Conservation (phyloP, 345 rosid species). For the Populus simonii region DNA sequence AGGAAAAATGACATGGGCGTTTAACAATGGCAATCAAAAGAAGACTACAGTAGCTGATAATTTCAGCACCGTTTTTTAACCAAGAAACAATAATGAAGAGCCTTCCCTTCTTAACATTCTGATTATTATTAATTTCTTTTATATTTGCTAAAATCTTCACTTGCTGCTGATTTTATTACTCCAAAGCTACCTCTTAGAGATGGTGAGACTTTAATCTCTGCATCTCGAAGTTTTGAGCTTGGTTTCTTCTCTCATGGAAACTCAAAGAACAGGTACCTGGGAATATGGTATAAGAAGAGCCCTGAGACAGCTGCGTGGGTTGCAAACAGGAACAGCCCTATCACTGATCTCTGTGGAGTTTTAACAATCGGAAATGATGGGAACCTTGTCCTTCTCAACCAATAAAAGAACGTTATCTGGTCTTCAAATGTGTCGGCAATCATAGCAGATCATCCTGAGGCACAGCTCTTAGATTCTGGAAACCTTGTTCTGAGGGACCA, state of each 20-base stretch:
- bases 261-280: constrained; percentile 6
- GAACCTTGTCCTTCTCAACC: neutral
- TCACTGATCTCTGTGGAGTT: neutral
- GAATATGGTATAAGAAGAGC: constrained; percentile 12
- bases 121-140: no score
- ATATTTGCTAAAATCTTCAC: neutral
- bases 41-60: no score
- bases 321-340: constrained; percentile 9
- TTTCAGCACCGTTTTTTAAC: no score
- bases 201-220: constrained; percentile 22
- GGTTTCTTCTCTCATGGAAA: constrained; percentile 28
- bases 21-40: no score
- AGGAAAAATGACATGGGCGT: no score
- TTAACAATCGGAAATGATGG: neutral
- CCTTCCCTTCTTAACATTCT: no score
- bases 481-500: constrained; percentile 5
- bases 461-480: constrained; percentile 12
- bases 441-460: neutral
- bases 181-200: constrained; percentile 13
- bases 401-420: neutral
- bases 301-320: constrained; percentile 17
- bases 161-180: constrained; percentile 12
- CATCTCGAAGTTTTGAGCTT: constrained; percentile 25
- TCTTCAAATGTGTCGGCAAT: neutral
- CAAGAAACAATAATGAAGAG: no score